These are phyloP conservation scores for Saprolegnia diclina DNA, from an alignment of 352 stramenopile genomes.

Conservation along the genomic window DNA sequence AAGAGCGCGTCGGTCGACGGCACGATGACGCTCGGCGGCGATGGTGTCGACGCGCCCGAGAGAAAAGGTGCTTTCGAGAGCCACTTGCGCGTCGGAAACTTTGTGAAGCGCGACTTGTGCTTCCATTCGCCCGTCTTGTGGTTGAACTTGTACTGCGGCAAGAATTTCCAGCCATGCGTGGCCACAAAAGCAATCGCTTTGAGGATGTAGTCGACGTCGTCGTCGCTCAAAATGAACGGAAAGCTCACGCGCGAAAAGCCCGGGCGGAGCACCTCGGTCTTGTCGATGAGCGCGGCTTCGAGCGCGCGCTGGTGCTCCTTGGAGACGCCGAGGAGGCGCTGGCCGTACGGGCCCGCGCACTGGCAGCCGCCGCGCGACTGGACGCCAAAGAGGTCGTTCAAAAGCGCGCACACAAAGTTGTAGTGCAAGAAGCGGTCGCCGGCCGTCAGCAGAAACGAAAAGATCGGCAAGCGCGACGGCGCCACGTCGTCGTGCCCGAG, in stretches of 20 bases:
- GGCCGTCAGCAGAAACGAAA: conserved; percentile 92
- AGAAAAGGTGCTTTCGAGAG: conserved; percentile 27
- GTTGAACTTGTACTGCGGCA: conserved; percentile 94
- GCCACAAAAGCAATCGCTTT: conserved; percentile 90
- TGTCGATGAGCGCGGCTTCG: conserved; percentile 81
- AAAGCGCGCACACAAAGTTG: conserved; percentile 95
- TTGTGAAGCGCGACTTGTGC: conserved; percentile 44
- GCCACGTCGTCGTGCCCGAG: conserved; percentile 59
- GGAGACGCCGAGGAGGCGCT: conserved; percentile 87
- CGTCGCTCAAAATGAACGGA: conserved; percentile 25
- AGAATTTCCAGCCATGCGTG: conserved; percentile 87
- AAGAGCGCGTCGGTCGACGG: conserved; percentile 41
- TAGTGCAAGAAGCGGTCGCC: conserved; percentile 92
- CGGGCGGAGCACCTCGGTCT: conserved; percentile 90
- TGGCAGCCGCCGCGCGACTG: conserved; percentile 89
- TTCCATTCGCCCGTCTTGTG: conserved; percentile 92
- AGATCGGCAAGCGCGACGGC: conserved; percentile 85
- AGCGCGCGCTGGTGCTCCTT: conserved; percentile 56
- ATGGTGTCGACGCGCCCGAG: conserved; percentile 34
- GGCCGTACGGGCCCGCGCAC: conserved; percentile 93
- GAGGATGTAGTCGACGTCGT: conserved; percentile 63
- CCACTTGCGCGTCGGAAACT: conserved; percentile 28
- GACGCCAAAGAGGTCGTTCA: conserved; percentile 98
- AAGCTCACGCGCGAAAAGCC: conserved; percentile 93
- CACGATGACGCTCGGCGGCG: conserved; percentile 30